phyloP scores from a whole-genome alignment of 257 asterid genomes.

The Lavandula angustifolia region DNA sequence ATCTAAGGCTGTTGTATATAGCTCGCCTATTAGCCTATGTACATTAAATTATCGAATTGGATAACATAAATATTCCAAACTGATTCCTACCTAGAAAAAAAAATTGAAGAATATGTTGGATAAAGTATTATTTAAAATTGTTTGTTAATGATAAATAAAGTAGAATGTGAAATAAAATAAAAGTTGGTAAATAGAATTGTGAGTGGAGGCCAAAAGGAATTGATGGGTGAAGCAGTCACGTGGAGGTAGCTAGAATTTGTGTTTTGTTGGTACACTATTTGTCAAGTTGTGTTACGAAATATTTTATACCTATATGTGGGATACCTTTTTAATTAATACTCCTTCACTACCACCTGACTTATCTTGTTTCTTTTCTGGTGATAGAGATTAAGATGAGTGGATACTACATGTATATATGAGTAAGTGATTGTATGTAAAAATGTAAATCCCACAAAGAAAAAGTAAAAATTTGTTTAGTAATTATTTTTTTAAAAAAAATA shows the following conservation, averaged over 20 bases:
- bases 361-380: too few species aligned
- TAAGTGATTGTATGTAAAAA: too few species aligned
- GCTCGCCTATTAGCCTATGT: not conserved
- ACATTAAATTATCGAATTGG: not conserved
- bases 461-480: too few species aligned
- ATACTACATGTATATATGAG: too few species aligned
- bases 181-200: not conserved
- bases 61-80: not conserved
- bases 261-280: constrained; percentile 23
- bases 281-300: constrained; percentile 24
- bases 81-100: too few species aligned
- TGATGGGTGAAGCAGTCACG: constrained; percentile 30
- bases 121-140: too few species aligned
- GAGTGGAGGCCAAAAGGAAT: constrained; percentile 14
- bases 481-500: too few species aligned
- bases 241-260: constrained; percentile 28
- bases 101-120: too few species aligned
- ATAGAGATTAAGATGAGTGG: too few species aligned
- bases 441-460: too few species aligned
- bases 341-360: too few species aligned
- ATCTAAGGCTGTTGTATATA: not conserved
- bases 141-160: not conserved
- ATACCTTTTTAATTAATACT: constrained; percentile 1
- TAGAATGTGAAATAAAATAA: not conserved
- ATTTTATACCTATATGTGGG: constrained; percentile 9